Conservation (phyloP, 257 asterid species). For the Salvia hispanica region DNA sequence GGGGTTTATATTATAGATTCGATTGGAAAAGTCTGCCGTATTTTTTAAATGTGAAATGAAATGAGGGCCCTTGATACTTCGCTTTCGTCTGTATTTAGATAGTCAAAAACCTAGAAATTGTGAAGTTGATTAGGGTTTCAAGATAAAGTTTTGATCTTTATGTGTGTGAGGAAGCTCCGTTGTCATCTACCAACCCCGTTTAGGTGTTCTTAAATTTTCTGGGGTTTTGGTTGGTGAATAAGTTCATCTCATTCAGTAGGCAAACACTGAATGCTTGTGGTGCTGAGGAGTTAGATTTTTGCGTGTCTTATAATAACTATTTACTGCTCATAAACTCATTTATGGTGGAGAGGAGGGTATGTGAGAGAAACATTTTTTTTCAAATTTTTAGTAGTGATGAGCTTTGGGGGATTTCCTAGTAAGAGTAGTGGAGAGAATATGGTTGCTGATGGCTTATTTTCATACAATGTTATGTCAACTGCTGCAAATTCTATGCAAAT, state of each 20-base stretch:
- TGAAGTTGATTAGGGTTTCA: conserved; percentile 46
- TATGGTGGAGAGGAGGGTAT: conserved; percentile 14
- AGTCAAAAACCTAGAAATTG: conserved; percentile 46
- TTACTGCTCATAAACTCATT: conserved; percentile 33
- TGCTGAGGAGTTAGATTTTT: conserved; percentile 39
- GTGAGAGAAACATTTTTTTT: conserved; percentile 29
- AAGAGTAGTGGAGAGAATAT: conserved; percentile 40
- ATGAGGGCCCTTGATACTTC: too few relatives aligned
- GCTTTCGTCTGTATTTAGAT: conserved; percentile 9
- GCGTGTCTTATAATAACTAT: conserved; percentile 41
- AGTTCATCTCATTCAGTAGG: conserved; percentile 30
- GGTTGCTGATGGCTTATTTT: conserved; percentile 50
- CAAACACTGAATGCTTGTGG: conserved; percentile 40
- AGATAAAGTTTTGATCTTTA: conserved; percentile 13
- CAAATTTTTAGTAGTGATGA: conserved; percentile 38
- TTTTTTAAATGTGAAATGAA: too few relatives aligned
- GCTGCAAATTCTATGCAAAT: conserved; percentile 33
- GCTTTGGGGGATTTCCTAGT: conserved; percentile 54
- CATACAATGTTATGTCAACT: conserved; percentile 42
- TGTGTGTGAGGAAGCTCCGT: conserved; percentile 54
- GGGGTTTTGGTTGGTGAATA: conserved; percentile 66
- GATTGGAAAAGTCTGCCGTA: background rate
- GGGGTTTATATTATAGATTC: background rate
- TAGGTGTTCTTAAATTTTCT: conserved; percentile 53
- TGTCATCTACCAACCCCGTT: conserved; percentile 72